Conservation (phyloP, 768 basidiomycete genomes). For the Mycena vitilis region DNA sequence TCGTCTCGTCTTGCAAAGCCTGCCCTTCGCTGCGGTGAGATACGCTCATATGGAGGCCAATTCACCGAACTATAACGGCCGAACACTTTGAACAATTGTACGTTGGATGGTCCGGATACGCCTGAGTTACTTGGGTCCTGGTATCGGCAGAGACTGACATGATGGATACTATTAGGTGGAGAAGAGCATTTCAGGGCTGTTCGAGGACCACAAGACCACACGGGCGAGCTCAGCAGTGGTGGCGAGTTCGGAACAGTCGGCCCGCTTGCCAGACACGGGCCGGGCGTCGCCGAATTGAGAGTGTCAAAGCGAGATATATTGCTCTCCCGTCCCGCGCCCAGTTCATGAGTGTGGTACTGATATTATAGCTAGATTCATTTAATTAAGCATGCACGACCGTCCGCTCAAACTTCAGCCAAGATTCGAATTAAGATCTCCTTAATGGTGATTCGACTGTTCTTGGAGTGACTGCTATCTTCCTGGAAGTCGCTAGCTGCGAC, state of each 20-base stretch:
- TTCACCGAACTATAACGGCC: slow-evolving; percentile 69
- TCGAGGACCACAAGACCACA: neutral
- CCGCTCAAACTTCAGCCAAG: slow-evolving; percentile 58
- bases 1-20: slow-evolving; percentile 86
- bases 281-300: neutral
- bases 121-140: slow-evolving; percentile 66
- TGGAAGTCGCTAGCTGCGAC: slow-evolving; percentile 4
- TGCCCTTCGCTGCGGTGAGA: slow-evolving; percentile 40
- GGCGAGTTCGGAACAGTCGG: neutral
- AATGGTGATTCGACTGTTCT: slow-evolving; percentile 57
- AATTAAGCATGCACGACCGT: neutral
- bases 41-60: neutral
- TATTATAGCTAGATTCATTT: neutral
- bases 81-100: slow-evolving; percentile 79
- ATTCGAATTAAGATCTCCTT: slow-evolving; percentile 76
- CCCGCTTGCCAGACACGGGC: neutral
- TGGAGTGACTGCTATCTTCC: slow-evolving; percentile 45
- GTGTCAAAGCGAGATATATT: slow-evolving; percentile 5
- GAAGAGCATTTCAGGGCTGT: slow-evolving; percentile 6
- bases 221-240: slow-evolving; percentile 27
- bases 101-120: slow-evolving; percentile 73
- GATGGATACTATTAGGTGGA: slow-evolving; percentile 26
- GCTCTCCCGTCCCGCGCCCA: neutral
- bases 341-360: too few species aligned
- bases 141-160: slow-evolving; percentile 51